Evolutionary conservation across 768 basidiomycete species (phyloP).

Genomic region (Tulasnella sp.): DNA sequence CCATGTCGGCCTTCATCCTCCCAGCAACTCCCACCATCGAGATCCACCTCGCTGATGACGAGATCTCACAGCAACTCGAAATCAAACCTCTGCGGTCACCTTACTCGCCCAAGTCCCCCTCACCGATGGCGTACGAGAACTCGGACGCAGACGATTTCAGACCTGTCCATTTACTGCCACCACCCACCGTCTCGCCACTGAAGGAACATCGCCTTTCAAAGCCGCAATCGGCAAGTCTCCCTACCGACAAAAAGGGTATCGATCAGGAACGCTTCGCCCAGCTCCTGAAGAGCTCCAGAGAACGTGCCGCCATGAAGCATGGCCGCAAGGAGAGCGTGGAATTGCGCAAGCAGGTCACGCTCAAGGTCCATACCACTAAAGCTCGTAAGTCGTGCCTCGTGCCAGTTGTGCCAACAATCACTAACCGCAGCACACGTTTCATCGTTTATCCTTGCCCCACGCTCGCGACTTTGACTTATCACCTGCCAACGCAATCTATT

Average conservation of each 20-base stretch:
- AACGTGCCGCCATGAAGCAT: conserved; percentile 43
- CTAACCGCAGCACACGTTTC: conserved; percentile 11
- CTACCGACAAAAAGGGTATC: conserved; percentile 50
- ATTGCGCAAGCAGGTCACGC: conserved; percentile 69
- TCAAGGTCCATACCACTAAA: conserved; percentile 68
- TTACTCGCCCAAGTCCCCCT: conserved; percentile 30
- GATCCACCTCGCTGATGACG: conserved; percentile 28
- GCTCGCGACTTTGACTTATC: not conserved
- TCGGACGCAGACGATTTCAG: conserved; percentile 46
- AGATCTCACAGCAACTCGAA: conserved; percentile 20
- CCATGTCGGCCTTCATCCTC: conserved; percentile 6
- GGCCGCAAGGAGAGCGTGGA: conserved; percentile 40
- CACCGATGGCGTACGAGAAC: conserved; percentile 45
- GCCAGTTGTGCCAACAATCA: not conserved
- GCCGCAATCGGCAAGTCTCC: conserved; percentile 45
- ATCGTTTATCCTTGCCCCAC: not conserved
- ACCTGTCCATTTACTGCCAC: conserved; percentile 46
- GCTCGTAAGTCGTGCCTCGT: conserved; percentile 50
- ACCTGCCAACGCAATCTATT: not conserved
- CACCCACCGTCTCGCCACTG: conserved; percentile 44
- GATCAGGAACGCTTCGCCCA: conserved; percentile 60
- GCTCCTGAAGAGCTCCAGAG: conserved; percentile 58
- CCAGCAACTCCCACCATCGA: conserved; percentile 24
- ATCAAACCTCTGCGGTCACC: conserved; percentile 17
- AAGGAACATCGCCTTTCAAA: conserved; percentile 49